Evolutionary conservation across 768 basidiomycete species (phyloP).

Genomic region (Mrakia frigida): DNA sequence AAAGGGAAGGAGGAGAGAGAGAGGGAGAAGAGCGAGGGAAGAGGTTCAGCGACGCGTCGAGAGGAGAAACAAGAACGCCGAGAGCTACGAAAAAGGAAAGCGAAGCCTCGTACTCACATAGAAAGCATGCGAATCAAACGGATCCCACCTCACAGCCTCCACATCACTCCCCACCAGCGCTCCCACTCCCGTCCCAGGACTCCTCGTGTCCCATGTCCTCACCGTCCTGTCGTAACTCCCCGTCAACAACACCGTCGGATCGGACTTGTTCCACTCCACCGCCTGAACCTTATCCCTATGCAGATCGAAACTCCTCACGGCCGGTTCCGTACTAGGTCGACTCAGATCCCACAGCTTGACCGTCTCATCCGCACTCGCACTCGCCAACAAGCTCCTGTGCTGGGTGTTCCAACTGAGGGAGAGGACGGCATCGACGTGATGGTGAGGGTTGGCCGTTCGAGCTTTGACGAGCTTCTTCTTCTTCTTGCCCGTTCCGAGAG

Average conservation of each 20-base stretch:
- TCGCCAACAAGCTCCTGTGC: constrained; percentile 85
- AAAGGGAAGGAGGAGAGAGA: not conserved
- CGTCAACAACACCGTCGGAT: constrained; percentile 83
- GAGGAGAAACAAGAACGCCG: not conserved
- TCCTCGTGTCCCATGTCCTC: constrained; percentile 84
- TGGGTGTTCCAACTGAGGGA: constrained; percentile 84
- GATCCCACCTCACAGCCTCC: constrained; percentile 91
- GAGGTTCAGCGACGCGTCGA: not conserved
- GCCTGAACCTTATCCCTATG: constrained; percentile 94
- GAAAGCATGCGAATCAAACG: constrained; percentile 81
- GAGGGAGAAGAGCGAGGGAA: not conserved
- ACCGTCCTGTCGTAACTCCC: constrained; percentile 94
- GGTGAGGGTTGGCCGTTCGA: constrained; percentile 55
- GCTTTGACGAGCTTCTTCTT: constrained; percentile 26
- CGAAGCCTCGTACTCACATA: constrained; percentile 64
- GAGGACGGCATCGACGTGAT: constrained; percentile 94
- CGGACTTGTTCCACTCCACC: constrained; percentile 87
- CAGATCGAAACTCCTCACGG: constrained; percentile 75
- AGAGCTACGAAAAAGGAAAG: not conserved
- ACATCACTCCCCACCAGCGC: constrained; percentile 84
- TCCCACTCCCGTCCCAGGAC: constrained; percentile 75
- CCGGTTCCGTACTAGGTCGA: constrained; percentile 55
- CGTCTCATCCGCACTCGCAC: constrained; percentile 86
- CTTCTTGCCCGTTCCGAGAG: constrained; percentile 53
- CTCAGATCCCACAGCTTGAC: constrained; percentile 97